Percentiles rank a stretch among this genome's conserved stretches.
These are phyloP conservation scores for Noccaea bulbosa DNA, from an alignment of 345 rosid species.

Conservation along the genomic window DNA sequence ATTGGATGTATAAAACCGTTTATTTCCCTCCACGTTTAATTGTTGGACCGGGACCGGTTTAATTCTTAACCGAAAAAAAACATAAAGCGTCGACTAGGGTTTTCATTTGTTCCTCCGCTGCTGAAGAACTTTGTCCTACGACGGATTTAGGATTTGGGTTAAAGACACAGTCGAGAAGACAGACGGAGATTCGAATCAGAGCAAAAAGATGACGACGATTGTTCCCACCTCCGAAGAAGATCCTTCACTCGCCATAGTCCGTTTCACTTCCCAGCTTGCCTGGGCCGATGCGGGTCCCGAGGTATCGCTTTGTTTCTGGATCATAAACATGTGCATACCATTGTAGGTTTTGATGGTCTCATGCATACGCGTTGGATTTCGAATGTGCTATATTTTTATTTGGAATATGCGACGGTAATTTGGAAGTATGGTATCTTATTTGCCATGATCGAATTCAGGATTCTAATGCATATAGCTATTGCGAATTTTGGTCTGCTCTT, in stretches of 20 bases:
- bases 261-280: slow-evolving; percentile 86
- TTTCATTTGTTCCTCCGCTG: background rate
- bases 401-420: background rate
- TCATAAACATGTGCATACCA: background rate
- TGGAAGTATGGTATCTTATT: background rate
- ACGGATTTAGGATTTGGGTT: slow-evolving; percentile 17
- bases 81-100: slow-evolving; percentile 10
- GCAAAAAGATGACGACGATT: slow-evolving; percentile 63
- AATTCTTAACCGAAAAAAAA: slow-evolving; percentile 17
- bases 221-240: slow-evolving; percentile 95
- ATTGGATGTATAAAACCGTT: background rate
- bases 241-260: slow-evolving; percentile 85
- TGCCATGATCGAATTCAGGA: background rate
- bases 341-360: background rate
- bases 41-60: slow-evolving; percentile 21
- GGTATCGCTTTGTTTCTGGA: slow-evolving; percentile 45
- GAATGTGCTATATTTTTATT: background rate
- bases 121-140: background rate
- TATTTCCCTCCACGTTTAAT: background rate
- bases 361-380: background rate
- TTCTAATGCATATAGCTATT: background rate
- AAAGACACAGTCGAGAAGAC: slow-evolving; percentile 8
- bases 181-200: slow-evolving; percentile 11
- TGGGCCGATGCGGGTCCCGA: slow-evolving; percentile 98
- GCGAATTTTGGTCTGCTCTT: background rate